phyloP scores from a whole-genome alignment of 1,284 basidiomycete species.

The Lentinula novae-zelandiae region DNA sequence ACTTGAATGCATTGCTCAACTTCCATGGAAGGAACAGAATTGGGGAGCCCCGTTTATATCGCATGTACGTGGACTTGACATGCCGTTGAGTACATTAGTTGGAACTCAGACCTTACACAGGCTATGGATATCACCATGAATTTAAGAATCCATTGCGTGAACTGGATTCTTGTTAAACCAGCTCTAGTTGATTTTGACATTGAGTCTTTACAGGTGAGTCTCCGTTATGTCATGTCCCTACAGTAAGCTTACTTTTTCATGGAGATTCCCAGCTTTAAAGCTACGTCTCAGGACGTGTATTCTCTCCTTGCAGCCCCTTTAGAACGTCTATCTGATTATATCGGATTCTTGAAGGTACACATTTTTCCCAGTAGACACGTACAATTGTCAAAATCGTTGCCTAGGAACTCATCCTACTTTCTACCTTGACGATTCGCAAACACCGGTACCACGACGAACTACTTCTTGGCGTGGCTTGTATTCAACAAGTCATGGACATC shows the following conservation, averaged over 20 bases:
- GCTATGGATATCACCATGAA: constrained; percentile 11
- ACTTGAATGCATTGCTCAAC: constrained; percentile 12
- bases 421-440: background rate
- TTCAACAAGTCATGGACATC: background rate
- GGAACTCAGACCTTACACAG: background rate
- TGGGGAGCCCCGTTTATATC: constrained; percentile 14
- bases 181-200: background rate
- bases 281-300: background rate
- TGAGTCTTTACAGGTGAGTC: constrained; percentile 1
- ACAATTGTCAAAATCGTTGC: background rate
- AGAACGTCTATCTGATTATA: constrained; percentile 6
- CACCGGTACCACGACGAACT: constrained; percentile 3
- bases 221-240: background rate
- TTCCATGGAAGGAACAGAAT: constrained; percentile 13
- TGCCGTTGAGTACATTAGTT: background rate
- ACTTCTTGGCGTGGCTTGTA: background rate
- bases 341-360: background rate
- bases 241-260: background rate
- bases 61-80: constrained; percentile 5
- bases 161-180: constrained; percentile 8
- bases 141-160: constrained; percentile 16
- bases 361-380: background rate
- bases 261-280: background rate
- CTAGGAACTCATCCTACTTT: constrained; percentile 6
- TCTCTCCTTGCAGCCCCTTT: constrained; percentile 5